Percentiles rank a stretch among this genome's conserved stretches.
Evolutionary conservation across 257 asterid genomes (phyloP).

Genomic region (Petunia axillaris): DNA sequence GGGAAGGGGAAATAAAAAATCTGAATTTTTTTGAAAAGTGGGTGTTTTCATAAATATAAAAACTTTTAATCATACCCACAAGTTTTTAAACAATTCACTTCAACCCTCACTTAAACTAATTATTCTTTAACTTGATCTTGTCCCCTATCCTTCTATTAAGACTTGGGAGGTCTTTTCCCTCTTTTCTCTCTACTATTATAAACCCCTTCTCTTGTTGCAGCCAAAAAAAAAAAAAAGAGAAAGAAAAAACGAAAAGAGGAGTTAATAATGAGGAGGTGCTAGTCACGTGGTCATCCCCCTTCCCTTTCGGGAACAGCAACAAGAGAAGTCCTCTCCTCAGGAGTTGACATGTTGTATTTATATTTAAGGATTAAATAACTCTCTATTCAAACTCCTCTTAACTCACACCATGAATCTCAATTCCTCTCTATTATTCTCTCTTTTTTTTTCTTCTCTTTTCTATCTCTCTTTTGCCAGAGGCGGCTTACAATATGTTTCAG

Average conservation of each 20-base stretch:
- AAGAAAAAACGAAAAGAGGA: too few relatives aligned
- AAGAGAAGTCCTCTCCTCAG: not conserved
- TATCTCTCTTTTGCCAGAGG: constrained; percentile 43
- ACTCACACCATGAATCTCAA: constrained; percentile 28
- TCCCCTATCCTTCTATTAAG: too few relatives aligned
- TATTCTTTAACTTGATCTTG: too few relatives aligned
- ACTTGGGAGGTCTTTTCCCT: too few relatives aligned
- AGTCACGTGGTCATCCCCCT: not conserved
- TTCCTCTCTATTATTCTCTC: constrained; percentile 44
- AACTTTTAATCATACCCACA: too few relatives aligned
- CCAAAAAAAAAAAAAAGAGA: too few relatives aligned
- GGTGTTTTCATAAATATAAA: too few relatives aligned
- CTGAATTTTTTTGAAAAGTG: too few relatives aligned
- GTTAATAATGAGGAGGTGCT: not conserved
- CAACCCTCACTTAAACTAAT: too few relatives aligned
- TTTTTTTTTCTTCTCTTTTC: constrained; percentile 46
- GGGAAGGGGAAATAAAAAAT: too few relatives aligned
- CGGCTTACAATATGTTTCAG: constrained; percentile 40
- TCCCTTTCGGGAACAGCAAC: constrained; percentile 19
- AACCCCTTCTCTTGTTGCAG: not conserved
- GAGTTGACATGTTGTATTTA: not conserved
- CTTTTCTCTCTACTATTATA: too few relatives aligned
- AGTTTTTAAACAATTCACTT: too few relatives aligned
- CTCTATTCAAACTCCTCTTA: not conserved
- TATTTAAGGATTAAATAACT: not conserved